Conservation (phyloP, 2,329 filamentous ascomycete genomes). For the Monosporascus sp. region DNA sequence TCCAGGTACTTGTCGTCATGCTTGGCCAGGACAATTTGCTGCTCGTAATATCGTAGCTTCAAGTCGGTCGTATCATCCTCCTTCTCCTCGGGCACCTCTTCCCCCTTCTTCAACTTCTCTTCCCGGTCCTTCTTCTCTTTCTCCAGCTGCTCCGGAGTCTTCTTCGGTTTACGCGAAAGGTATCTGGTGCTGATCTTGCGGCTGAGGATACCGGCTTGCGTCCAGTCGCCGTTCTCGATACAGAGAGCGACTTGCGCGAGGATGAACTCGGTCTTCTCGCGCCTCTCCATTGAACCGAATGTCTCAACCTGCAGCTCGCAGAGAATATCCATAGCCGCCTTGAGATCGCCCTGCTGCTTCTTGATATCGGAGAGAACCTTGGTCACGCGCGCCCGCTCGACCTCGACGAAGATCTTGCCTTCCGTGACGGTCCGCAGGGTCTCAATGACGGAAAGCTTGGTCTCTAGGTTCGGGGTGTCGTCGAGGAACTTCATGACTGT, state of each 20-base stretch:
- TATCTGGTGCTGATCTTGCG: conserved; percentile 97
- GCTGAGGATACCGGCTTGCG: conserved; percentile 85
- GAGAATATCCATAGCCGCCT: conserved; percentile 83
- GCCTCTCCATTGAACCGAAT: conserved; percentile 93
- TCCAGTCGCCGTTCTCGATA: conserved; percentile 95
- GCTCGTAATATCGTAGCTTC: conserved; percentile 94
- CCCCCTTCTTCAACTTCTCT: conserved; percentile 74
- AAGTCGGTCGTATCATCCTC: conserved; percentile 92
- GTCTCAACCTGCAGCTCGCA: conserved; percentile 99
- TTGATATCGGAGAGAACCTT: conserved; percentile 96
- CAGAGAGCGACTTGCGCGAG: conserved; percentile 90
- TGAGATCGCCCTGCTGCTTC: conserved; percentile 88
- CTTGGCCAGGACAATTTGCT: conserved; percentile 92
- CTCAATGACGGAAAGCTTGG: conserved; percentile 90
- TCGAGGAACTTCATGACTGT: conserved; percentile 89
- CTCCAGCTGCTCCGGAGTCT: conserved; percentile 80
- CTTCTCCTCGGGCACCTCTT: conserved; percentile 71
- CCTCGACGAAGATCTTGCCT: conserved; percentile 99
- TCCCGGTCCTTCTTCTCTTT: conserved; percentile 86
- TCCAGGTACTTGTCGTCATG: conserved; percentile 97
- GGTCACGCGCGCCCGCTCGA: conserved; percentile 92
- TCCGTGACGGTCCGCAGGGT: conserved; percentile 94
- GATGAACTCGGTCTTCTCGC: conserved; percentile 99
- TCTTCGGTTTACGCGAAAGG: conserved; percentile 84
- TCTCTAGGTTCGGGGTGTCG: conserved; percentile 76